phyloP scores from a whole-genome alignment of 2,329 filamentous ascomycete genomes.

The Trichoderma hamatum region DNA sequence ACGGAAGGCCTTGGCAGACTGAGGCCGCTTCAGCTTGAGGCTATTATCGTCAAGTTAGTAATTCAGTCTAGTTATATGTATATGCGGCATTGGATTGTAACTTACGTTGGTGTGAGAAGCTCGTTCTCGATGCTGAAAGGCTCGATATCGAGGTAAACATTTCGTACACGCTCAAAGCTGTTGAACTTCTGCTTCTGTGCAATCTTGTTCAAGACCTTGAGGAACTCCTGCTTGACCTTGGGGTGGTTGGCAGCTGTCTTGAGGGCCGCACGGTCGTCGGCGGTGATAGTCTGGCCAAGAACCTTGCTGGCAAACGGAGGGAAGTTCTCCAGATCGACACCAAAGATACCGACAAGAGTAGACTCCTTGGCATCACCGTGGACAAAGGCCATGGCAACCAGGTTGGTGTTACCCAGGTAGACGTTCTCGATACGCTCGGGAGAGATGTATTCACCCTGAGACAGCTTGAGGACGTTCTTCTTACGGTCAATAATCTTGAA shows the following conservation, averaged over 20 bases:
- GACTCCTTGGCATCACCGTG: constrained; percentile 87
- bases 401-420: constrained; percentile 77
- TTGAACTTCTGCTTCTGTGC: constrained; percentile 87
- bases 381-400: constrained; percentile 80
- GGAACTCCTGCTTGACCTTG: constrained; percentile 72
- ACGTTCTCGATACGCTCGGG: constrained; percentile 97
- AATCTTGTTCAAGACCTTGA: constrained; percentile 77
- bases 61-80: not conserved
- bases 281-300: constrained; percentile 66
- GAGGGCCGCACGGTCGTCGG: constrained; percentile 68
- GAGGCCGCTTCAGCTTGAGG: constrained; percentile 63
- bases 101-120: constrained; percentile 84
- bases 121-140: constrained; percentile 95
- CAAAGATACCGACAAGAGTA: constrained; percentile 82
- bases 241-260: constrained; percentile 68
- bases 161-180: constrained; percentile 81
- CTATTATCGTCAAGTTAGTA: constrained; percentile 41
- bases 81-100: constrained; percentile 32
- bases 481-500: constrained; percentile 93
- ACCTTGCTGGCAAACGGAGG: constrained; percentile 78
- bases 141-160: constrained; percentile 75
- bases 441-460: constrained; percentile 97
- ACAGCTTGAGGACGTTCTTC: constrained; percentile 99
- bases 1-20: constrained; percentile 56
- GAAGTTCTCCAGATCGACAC: constrained; percentile 82